phyloP scores from a whole-genome alignment of 2,329 filamentous ascomycete genomes.

The Stachybotrys chartarum region DNA sequence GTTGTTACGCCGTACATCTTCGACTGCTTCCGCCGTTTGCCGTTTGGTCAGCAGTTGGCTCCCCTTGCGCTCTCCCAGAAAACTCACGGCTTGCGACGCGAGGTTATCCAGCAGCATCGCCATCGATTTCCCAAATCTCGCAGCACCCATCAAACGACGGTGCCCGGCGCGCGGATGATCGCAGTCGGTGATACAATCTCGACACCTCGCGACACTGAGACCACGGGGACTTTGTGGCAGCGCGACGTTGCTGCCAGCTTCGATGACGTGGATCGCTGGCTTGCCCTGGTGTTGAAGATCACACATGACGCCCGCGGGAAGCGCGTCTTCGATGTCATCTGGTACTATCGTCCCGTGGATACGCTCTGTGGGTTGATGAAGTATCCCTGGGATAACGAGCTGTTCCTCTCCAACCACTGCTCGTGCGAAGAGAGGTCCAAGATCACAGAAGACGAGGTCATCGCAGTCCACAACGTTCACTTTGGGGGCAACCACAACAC shows the following conservation, averaged over 20 bases:
- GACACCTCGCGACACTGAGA: slow-evolving; percentile 34
- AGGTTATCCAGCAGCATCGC: slow-evolving; percentile 16
- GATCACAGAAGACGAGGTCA: slow-evolving; percentile 47
- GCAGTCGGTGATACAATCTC: slow-evolving; percentile 42
- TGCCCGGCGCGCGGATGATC: slow-evolving; percentile 20
- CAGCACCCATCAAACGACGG: slow-evolving; percentile 7
- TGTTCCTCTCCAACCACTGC: slow-evolving; percentile 73
- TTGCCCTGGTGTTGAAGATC: slow-evolving; percentile 59
- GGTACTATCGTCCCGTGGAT: slow-evolving; percentile 66
- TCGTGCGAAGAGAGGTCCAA: slow-evolving; percentile 48
- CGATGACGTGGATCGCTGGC: slow-evolving; percentile 51
- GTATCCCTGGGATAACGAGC: slow-evolving; percentile 65
- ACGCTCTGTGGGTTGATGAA: slow-evolving; percentile 61
- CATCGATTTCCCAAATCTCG: slow-evolving; percentile 16
- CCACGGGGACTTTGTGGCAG: slow-evolving; percentile 49
- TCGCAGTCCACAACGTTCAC: slow-evolving; percentile 49
- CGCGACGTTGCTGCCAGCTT: slow-evolving; percentile 35
- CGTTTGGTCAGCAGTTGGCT: slow-evolving; percentile 47
- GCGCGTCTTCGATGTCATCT: slow-evolving; percentile 55
- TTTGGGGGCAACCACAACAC: slow-evolving; percentile 45
- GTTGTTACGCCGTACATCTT: slow-evolving; percentile 65
- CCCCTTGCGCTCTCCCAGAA: slow-evolving; percentile 17
- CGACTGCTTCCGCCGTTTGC: slow-evolving; percentile 56
- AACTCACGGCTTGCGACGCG: slow-evolving; percentile 18
- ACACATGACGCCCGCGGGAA: slow-evolving; percentile 18